Conservation (phyloP, 2,329 filamentous ascomycete species). For the Leptographium lundbergii region DNA sequence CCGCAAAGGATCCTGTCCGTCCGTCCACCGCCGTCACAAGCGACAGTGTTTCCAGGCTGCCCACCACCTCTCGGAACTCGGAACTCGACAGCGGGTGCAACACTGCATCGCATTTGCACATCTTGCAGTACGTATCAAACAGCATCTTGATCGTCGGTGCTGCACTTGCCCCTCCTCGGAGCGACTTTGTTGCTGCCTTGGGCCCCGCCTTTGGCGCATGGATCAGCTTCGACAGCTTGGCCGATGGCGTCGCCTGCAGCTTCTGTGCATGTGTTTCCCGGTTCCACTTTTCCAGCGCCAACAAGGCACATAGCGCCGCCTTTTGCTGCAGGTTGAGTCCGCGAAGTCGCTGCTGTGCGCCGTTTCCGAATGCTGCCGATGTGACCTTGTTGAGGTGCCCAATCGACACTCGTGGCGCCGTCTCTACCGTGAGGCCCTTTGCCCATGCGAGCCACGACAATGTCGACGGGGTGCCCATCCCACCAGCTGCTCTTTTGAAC, state of each 20-base stretch:
- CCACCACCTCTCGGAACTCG: constrained; percentile 88
- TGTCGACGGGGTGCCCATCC: constrained; percentile 21
- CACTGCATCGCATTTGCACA: constrained; percentile 80
- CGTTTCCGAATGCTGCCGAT: constrained; percentile 79
- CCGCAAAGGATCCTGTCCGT: constrained; percentile 54
- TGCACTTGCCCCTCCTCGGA: constrained; percentile 13
- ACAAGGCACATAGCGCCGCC: constrained; percentile 77
- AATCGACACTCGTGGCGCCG: constrained; percentile 78
- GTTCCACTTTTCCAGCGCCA: constrained; percentile 72
- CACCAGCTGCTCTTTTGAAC: background rate
- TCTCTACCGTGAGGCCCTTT: constrained; percentile 55
- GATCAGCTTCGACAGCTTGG: constrained; percentile 17
- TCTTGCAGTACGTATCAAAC: constrained; percentile 68
- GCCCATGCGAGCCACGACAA: constrained; percentile 33
- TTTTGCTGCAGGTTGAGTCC: constrained; percentile 93
- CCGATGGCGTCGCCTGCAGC: background rate
- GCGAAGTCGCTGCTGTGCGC: constrained; percentile 70
- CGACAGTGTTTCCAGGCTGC: constrained; percentile 78
- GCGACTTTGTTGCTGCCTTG: constrained; percentile 34
- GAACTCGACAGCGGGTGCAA: constrained; percentile 80
- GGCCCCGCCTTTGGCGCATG: constrained; percentile 21
- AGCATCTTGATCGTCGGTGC: constrained; percentile 75
- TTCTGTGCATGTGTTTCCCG: constrained; percentile 32
- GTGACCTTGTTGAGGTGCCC: constrained; percentile 87
- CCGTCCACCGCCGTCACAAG: constrained; percentile 60